These are phyloP conservation scores for Yarrowia sp. DNA, from an alignment of 805 yeast genomes.

Conservation along the genomic window DNA sequence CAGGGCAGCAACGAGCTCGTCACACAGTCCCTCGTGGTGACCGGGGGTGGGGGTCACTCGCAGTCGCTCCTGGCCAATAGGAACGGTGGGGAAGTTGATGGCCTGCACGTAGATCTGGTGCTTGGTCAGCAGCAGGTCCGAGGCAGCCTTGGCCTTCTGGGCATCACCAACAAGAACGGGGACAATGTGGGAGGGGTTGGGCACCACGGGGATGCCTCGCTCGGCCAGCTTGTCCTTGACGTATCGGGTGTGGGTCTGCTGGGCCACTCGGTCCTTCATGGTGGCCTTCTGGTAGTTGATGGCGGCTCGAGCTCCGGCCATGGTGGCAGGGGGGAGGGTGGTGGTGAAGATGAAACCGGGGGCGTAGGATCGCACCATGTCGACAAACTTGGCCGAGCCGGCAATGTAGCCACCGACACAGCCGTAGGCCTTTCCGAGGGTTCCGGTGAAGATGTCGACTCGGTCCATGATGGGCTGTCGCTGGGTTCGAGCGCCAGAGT, in stretches of 20 bases:
- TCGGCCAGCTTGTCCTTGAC: constrained; percentile 74
- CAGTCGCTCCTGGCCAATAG: constrained; percentile 93
- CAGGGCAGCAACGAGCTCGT: constrained; percentile 76
- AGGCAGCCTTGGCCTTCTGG: constrained; percentile 85
- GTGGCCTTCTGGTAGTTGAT: constrained; percentile 83
- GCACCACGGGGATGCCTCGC: constrained; percentile 91
- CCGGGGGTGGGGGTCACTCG: constrained; percentile 99
- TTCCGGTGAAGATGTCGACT: constrained; percentile 95
- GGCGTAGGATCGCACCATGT: constrained; percentile 95
- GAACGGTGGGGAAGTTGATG: constrained; percentile 97
- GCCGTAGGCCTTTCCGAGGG: constrained; percentile 96
- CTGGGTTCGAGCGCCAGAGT: constrained; percentile 62
- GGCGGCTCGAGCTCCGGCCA: constrained; percentile 94
- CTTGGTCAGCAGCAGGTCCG: constrained; percentile 83
- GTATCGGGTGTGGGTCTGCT: constrained; percentile 84
- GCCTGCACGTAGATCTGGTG: constrained; percentile 96
- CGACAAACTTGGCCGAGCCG: constrained; percentile 80
- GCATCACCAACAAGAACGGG: constrained; percentile 97
- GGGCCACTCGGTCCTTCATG: constrained; percentile 77
- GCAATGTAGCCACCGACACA: constrained; percentile 98
- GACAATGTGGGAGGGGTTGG: constrained; percentile 96
- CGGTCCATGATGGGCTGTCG: constrained; percentile 77
- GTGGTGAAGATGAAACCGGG: constrained; percentile 99
- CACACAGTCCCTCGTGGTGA: constrained; percentile 77
- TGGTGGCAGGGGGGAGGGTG: constrained; percentile 93